Conservation (phyloP, 192 early-diverging fungal genomes). For the Backusella luteola region DNA sequence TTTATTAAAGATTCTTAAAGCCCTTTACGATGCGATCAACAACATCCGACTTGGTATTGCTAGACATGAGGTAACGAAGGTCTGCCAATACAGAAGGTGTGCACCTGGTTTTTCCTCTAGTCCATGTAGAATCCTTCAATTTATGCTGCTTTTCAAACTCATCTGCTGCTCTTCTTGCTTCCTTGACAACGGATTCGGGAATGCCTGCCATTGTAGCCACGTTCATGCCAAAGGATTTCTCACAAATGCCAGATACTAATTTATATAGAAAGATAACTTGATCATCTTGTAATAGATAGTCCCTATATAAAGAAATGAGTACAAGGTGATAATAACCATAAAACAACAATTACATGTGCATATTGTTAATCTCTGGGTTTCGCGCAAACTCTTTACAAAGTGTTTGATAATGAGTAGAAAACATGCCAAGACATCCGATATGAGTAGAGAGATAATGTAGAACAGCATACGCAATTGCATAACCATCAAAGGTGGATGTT, state of each 20-base stretch:
- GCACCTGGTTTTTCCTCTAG: neutral
- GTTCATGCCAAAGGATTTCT: slow-evolving; percentile 97
- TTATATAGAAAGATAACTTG: slow-evolving; percentile 96
- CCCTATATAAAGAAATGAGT: slow-evolving; percentile 23
- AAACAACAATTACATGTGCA: slow-evolving; percentile 70
- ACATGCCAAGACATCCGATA: slow-evolving; percentile 86
- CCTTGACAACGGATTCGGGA: slow-evolving; percentile 63
- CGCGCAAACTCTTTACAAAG: slow-evolving; percentile 83
- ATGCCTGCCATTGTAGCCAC: slow-evolving; percentile 97
- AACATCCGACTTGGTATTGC: neutral
- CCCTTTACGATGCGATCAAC: neutral
- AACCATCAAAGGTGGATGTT: slow-evolving; percentile 95
- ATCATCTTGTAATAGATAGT: slow-evolving; percentile 75
- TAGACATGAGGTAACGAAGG: neutral
- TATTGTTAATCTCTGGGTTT: slow-evolving; percentile 75
- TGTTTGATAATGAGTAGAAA: slow-evolving; percentile 95
- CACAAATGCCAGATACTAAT: slow-evolving; percentile 78
- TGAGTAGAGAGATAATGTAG: slow-evolving; percentile 81
- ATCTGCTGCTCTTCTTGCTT: slow-evolving; percentile 69
- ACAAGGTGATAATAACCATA: no score
- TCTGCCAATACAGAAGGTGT: slow-evolving; percentile 4
- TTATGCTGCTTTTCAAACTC: slow-evolving; percentile 60
- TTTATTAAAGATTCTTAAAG: neutral
- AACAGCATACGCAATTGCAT: slow-evolving; percentile 92
- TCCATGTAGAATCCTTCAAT: neutral